Base-by-base conservation (phyloP, 75 land plant species). In the Pinus tabuliformis region DNA sequence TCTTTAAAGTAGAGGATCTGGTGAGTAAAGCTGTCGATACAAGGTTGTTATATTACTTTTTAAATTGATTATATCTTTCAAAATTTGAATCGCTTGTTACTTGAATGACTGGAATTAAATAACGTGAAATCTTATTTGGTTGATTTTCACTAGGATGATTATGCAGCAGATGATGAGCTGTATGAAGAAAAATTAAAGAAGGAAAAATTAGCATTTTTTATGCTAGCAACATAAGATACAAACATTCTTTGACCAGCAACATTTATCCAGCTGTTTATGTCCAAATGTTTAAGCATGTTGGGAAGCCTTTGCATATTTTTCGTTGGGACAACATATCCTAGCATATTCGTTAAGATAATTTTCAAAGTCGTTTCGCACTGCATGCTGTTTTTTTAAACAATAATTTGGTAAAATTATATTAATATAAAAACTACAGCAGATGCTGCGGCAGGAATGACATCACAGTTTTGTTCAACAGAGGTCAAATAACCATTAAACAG, bases 121-220 rank as follows among this genome's bases (percentile, higher is more conserved):
- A 42, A 42, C 72, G 42, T 42, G 33, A 21, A 39, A 39, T 68
- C n/a, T 68, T 68, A 39, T 37, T 68, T 68, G 52, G 72, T 56
- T 56, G n/a, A 6, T 56, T 73, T 70, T 3, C 17, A n/a, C 21
- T 78, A 95, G 98, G 99, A 97, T 82, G 93, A 95, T 20, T 97
- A 97, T 86, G 98, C 92, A 13, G 84, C 84, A 21, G 98, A 95
- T 36, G 98, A 95, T 78, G 96, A 91, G 17, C 83, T 86, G 65
- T 97, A 97, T 65, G 94, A 89, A 70, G 87, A 81, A 62, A 92
- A 89, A 62, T 58, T 97, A 58, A 92, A 89, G 78, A 95, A 91
- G 81, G 99, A 97, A 76, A 85, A 73, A 3, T 60, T 97, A 16
- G 89, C 83, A 6, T 82, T 97, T 74, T 97, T 97, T 85, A 83